A percentile compares a stretch with the other conserved stretches of the same genome.
phyloP scores from a whole-genome alignment of 164 flowering plant species.

The Nymphaea colorata region DNA sequence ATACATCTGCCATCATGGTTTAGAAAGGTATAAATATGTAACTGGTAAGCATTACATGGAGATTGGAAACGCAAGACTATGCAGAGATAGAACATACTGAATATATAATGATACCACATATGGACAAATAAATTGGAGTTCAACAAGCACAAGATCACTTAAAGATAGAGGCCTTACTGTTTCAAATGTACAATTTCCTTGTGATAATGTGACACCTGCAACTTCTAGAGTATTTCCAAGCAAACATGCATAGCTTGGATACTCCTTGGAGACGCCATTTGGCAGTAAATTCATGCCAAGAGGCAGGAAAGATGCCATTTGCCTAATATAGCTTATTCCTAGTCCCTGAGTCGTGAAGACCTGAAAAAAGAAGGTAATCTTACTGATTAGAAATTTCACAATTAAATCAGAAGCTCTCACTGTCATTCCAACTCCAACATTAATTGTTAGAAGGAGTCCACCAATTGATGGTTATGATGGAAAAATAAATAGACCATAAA shows the following conservation, averaged over 20 bases:
- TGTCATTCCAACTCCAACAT: background rate
- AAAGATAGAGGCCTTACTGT: slow-evolving; percentile 25
- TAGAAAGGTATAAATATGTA: too few species aligned
- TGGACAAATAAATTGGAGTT: too few species aligned
- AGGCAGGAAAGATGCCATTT: slow-evolving; percentile 52
- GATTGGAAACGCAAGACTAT: too few species aligned
- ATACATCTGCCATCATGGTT: too few species aligned
- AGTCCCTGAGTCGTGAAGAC: slow-evolving; percentile 38
- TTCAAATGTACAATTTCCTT: slow-evolving; percentile 51
- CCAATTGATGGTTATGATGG: background rate
- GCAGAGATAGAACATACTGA: too few species aligned
- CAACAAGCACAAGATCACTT: too few species aligned
- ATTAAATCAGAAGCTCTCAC: background rate
- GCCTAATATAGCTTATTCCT: slow-evolving; percentile 52
- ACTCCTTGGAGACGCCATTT: slow-evolving; percentile 40
- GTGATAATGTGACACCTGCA: slow-evolving; percentile 49
- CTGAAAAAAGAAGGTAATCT: slow-evolving; percentile 19
- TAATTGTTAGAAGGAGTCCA: background rate
- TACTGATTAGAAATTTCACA: background rate
- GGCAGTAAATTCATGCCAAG: slow-evolving; percentile 49
- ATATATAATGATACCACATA: too few species aligned
- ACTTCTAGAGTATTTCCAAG: slow-evolving; percentile 81
- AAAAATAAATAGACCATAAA: background rate
- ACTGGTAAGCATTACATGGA: too few species aligned
- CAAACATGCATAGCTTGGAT: slow-evolving; percentile 86